Evolutionary conservation across 2,329 filamentous ascomycete species (phyloP).

Genomic region (Ascochyta lentis): DNA sequence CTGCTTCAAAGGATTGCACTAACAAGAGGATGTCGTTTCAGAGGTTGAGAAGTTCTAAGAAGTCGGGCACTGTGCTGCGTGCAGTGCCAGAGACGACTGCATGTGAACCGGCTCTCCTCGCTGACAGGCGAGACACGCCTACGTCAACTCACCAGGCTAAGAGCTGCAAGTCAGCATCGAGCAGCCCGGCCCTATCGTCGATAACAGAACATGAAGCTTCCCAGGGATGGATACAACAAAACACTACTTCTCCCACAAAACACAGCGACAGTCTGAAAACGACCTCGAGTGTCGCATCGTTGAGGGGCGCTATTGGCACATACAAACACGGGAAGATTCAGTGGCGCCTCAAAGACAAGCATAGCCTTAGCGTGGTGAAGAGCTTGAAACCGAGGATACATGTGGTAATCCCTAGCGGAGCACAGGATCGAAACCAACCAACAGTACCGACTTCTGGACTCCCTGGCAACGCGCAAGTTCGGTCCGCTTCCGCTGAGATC

Average conservation of each 20-base stretch:
- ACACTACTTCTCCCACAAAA: conserved; percentile 21
- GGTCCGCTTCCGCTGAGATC: conserved; percentile 28
- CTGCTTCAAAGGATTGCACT: conserved; percentile 10
- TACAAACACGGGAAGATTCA: conserved; percentile 55
- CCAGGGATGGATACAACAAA: conserved; percentile 29
- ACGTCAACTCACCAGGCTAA: conserved; percentile 23
- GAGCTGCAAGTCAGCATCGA: conserved; percentile 29
- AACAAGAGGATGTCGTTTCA: conserved; percentile 30
- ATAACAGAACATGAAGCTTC: conserved; percentile 23
- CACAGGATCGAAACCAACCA: conserved; percentile 40
- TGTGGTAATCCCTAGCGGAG: conserved; percentile 46
- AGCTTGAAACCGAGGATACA: conserved; percentile 43
- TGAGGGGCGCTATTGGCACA: conserved; percentile 50
- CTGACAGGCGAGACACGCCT: conserved; percentile 50
- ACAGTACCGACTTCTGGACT: conserved; percentile 36
- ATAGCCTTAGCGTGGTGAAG: conserved; percentile 21
- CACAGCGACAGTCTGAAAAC: conserved; percentile 33
- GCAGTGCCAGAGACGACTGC: conserved; percentile 42
- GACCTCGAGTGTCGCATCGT: conserved; percentile 27
- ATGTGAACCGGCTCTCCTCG: conserved; percentile 32
- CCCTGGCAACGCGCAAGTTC: conserved; percentile 28
- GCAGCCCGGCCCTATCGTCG: conserved; percentile 21
- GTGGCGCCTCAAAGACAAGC: conserved; percentile 44
- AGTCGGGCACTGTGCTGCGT: conserved; percentile 42
- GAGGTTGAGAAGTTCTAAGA: conserved; percentile 30